A percentile compares a stretch with the other conserved stretches of the same genome.
Evolutionary conservation across 495 filamentous ascomycete genomes (phyloP).

Genomic region (Ascodesmis nigricans): DNA sequence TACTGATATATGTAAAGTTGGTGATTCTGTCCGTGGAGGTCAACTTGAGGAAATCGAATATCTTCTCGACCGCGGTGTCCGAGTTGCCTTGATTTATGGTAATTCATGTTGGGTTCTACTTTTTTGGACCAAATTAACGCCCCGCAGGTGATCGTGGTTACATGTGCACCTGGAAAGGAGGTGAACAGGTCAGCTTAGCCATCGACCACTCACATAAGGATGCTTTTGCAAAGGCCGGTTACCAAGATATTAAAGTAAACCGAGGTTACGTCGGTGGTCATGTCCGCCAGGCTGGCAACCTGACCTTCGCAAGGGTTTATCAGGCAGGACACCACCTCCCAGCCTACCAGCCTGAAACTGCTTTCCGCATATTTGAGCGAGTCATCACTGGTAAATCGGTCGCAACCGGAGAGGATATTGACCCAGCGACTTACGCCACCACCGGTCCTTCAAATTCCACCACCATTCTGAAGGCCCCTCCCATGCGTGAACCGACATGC

Average conservation of each 20-base stretch:
- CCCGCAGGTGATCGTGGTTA: conserved; percentile 30
- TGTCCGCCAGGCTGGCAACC: conserved; percentile 43
- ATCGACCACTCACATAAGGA: conserved; percentile 23
- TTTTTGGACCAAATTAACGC: background rate
- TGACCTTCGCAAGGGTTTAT: conserved; percentile 51
- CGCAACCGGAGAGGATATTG: conserved; percentile 31
- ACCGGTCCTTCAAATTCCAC: conserved; percentile 31
- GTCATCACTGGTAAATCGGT: conserved; percentile 35
- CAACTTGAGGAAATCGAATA: conserved; percentile 32
- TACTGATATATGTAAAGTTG: too few species aligned
- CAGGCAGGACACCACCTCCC: conserved; percentile 46
- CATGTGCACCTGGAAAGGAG: conserved; percentile 47
- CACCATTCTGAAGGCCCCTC: conserved; percentile 25
- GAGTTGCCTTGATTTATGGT: conserved; percentile 48
- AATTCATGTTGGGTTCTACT: background rate
- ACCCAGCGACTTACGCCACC: conserved; percentile 26
- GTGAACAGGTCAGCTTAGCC: conserved; percentile 35
- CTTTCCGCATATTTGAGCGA: conserved; percentile 37
- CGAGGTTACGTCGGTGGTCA: conserved; percentile 35
- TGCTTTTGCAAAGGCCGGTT: conserved; percentile 33
- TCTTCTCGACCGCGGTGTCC: conserved; percentile 34
- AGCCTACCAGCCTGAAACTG: conserved; percentile 42
- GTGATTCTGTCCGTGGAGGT: conserved; percentile 26
- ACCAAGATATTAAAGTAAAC: conserved; percentile 33
- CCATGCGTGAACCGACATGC: conserved; percentile 29